Percentiles rank a stretch among this genome's conserved stretches.
These are phyloP conservation scores for Blumeria graminis DNA, from an alignment of 2,329 filamentous ascomycete species.

Conservation along the genomic window DNA sequence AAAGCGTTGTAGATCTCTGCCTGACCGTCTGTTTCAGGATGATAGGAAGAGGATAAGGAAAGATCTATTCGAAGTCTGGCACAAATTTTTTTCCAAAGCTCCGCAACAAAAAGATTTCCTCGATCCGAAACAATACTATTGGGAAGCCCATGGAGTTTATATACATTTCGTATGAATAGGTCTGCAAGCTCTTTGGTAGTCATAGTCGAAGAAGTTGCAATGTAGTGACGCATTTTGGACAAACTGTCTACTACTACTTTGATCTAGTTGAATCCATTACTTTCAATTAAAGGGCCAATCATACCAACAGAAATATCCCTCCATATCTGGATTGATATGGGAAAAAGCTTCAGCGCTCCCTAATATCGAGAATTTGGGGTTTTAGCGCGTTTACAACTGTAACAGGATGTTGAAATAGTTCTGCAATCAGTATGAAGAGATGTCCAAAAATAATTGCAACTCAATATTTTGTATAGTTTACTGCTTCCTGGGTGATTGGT, in stretches of 20 bases:
- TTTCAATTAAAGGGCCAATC: background rate
- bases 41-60: conserved; percentile 3
- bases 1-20: conserved; percentile 5
- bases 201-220: background rate
- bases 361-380: background rate
- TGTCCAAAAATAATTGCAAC: background rate
- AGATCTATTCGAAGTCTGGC: conserved; percentile 1
- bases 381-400: background rate
- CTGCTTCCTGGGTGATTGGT: background rate
- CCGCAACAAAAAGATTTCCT: conserved; percentile 4
- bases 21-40: conserved; percentile 6
- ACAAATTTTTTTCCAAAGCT: conserved; percentile 5
- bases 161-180: conserved; percentile 2
- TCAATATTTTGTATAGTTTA: background rate
- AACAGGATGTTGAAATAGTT: background rate
- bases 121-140: conserved; percentile 4
- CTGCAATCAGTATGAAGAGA: background rate
- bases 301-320: background rate
- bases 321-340: background rate
- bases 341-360: background rate
- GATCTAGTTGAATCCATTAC: background rate
- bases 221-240: background rate
- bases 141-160: conserved; percentile 1
- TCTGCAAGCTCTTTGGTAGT: background rate
- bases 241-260: background rate